Evolutionary conservation across 2,329 filamentous ascomycete genomes (phyloP), one percentile per base, ranked within the genome.

Genomic region (Penicillium sp.): DNA sequence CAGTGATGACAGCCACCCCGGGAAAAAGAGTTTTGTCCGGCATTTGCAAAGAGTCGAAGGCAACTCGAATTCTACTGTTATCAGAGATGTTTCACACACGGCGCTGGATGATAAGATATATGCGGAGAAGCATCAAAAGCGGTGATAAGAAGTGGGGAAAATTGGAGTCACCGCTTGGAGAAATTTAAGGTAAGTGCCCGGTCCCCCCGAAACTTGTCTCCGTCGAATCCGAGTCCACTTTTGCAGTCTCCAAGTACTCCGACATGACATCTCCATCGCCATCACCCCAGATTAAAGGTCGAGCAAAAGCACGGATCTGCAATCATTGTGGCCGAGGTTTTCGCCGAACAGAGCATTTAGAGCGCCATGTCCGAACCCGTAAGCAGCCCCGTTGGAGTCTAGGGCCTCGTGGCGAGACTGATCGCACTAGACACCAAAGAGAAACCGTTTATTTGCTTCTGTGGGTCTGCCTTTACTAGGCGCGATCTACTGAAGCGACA

Each of bases 1-100:
- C 79, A 0, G 79, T 81, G 47, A 82, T 68, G 18, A 81, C 63
- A 5, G 75, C 79, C 11, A 80, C 77, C 6, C 78, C 78, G 4
- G 77, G 77, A 47, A 81, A 76, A n/a, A 63, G 33, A 26, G 29
- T 53, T 7, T 53, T 58, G 6, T 35, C 6, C 1, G 46, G 9
- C 45, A 42, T 54, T 12, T 5, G 9, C 11, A 25, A 23, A 23
- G 7, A 18, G 8, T 11, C 12, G 7, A 18, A 9, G 11, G 20
- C 20, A 33, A 7, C 1, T 33, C 27, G 14, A 22, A 15, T 31
- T 15, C 8, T 29, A 12, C 12, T 31, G 14, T 12, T 31, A 31
- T 31, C 29, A 15, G 29, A 6, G 1, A 6, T 6, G 14, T 14
- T 31, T 15, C n/a, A 12, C 15, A 31, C 18, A 18, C 15, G 14